phyloP scores from a whole-genome alignment of 2,329 filamentous ascomycete species.

The Pseudogymnoascus sp. region DNA sequence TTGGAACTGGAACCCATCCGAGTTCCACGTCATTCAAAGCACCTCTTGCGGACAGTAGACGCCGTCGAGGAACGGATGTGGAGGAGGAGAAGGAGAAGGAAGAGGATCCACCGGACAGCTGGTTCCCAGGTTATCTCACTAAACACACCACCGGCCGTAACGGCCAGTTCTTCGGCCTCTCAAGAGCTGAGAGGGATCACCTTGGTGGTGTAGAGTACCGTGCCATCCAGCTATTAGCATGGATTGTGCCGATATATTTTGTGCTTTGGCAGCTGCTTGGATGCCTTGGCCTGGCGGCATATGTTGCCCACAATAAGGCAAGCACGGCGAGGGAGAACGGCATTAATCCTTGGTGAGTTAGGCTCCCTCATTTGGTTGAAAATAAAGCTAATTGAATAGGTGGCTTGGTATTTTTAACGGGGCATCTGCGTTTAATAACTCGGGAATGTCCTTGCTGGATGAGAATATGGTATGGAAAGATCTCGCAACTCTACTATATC shows the following conservation, averaged over 20 bases:
- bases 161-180: constrained; percentile 81
- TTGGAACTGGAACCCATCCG: background rate
- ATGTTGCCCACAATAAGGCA: constrained; percentile 46
- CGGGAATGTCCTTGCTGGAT: constrained; percentile 65
- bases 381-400: constrained; percentile 74
- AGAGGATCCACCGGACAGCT: constrained; percentile 58
- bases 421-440: constrained; percentile 60
- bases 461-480: constrained; percentile 46
- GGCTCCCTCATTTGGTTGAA: constrained; percentile 66
- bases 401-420: constrained; percentile 60
- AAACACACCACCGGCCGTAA: constrained; percentile 64
- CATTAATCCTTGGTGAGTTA: constrained; percentile 63
- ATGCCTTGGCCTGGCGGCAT: constrained; percentile 33
- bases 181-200: constrained; percentile 87
- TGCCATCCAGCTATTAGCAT: constrained; percentile 66
- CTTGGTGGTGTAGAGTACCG: constrained; percentile 95
- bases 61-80: constrained; percentile 40
- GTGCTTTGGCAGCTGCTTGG: constrained; percentile 26
- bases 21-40: background rate
- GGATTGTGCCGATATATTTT: constrained; percentile 52
- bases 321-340: constrained; percentile 45
- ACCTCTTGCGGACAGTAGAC: constrained; percentile 17
- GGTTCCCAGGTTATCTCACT: constrained; percentile 39
- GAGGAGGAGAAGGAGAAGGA: constrained; percentile 49
- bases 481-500: background rate